Evolutionary conservation across 2,329 filamentous ascomycete genomes (phyloP), one percentile per base, ranked within the genome.

Genomic region (Sarocladiaceae sp.): DNA sequence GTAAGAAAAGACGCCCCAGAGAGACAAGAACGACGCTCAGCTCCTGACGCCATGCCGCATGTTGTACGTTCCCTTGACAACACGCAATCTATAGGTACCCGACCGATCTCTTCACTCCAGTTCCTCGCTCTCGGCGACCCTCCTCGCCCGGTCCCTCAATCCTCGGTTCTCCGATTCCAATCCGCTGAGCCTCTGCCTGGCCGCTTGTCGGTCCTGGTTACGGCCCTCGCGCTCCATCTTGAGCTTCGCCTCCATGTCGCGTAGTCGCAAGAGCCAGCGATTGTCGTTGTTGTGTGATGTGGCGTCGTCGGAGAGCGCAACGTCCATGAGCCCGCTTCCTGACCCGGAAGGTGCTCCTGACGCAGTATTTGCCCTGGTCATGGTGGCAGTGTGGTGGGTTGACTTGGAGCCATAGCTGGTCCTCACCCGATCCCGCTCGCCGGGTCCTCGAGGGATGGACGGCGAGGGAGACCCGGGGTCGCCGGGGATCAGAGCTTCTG

Each of bases 211-310:
- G 65, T 98, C 93, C 47, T 95, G 70, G 44, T 94, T 70, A 34
- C 93, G 72, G 1, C 83, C 89, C 63, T 97, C 93, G 12, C 93
- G 72, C 67, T 98, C 93, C 35, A 86, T 82, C 62, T 95, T 95
- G 15, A 98, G 72, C 54, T 94, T 80, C 52, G 83, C 77, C 69
- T 98, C 93, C 53, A 97, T 70, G 59, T 97, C 90, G 46, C 88
- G 81, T 26, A 97, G 72, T 6, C 93, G 72, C 50, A 95, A 78
- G 51, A 94, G 81, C 88, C 88, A 95, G 53, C 85, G 80, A 51
- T 86, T 83, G 53, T 91, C 84, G 31, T 68, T 66, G 29, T 51
- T 51, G 18, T 43, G 40, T 21, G 26, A 43, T 23, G 47, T 46
- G 4, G 55, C 53, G 4, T 58, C 53, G 15, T 51, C 50, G 1